These are phyloP conservation scores for Fomitiporia mediterranea DNA, from an alignment of 1,284 basidiomycete species.

Conservation along the genomic window DNA sequence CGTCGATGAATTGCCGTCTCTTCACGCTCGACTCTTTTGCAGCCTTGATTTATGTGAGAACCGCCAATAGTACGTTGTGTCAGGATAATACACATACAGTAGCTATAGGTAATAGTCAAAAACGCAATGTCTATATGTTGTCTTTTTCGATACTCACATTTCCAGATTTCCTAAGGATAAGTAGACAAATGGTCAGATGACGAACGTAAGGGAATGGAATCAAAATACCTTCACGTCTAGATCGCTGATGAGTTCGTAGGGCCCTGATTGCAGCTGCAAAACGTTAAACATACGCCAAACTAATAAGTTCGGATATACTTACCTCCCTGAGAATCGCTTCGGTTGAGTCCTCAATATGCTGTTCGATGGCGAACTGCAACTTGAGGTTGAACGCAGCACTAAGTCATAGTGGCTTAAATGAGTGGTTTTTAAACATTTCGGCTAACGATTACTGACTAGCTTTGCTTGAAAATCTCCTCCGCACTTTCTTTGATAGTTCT, in stretches of 20 bases:
- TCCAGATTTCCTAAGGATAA: conserved; percentile 16
- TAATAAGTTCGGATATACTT: not conserved
- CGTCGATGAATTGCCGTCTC: conserved; percentile 23
- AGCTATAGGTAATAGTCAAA: not conserved
- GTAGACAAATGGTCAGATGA: not conserved
- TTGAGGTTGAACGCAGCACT: conserved; percentile 21
- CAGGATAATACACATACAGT: not conserved
- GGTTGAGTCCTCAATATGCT: conserved; percentile 19
- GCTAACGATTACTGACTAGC: conserved; percentile 11
- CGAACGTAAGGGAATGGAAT: not conserved
- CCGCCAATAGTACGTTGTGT: not conserved
- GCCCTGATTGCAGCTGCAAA: conserved; percentile 20
- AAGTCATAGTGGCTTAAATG: not conserved
- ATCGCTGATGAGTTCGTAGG: conserved; percentile 23
- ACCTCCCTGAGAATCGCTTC: conserved; percentile 21
- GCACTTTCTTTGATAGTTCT: conserved; percentile 16
- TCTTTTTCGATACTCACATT: conserved; percentile 12
- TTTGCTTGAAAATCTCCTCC: conserved; percentile 16
- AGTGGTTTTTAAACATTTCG: not conserved
- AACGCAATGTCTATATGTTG: too few species aligned
- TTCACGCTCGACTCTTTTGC: conserved; percentile 24
- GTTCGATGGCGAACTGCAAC: conserved; percentile 20
- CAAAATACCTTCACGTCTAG: conserved; percentile 20
- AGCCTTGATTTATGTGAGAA: conserved; percentile 14
- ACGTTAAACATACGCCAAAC: not conserved